Conservation (phyloP, 2,329 filamentous ascomycete genomes). For the Emericellopsis atlantica region DNA sequence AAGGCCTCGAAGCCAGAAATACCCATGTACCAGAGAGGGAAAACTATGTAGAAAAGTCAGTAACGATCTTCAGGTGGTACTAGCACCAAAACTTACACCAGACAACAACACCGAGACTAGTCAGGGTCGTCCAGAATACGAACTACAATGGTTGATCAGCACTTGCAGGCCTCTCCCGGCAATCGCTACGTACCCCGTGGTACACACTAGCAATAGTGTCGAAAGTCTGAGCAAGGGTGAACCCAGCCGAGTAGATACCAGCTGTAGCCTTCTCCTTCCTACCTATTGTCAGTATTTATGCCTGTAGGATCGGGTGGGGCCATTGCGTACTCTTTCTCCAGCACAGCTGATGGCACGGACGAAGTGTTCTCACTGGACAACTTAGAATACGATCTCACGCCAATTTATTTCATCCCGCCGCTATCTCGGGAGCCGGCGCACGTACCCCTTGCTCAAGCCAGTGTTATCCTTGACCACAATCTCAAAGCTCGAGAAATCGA, state of each 20-base stretch:
- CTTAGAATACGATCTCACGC: conserved; percentile 24
- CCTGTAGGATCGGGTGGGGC: conserved; percentile 8
- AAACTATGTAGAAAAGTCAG: conserved; percentile 46
- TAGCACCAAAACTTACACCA: conserved; percentile 62
- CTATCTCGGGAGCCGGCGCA: conserved; percentile 89
- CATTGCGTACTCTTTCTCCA: conserved; percentile 61
- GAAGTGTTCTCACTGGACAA: conserved; percentile 32
- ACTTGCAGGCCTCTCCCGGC: background rate
- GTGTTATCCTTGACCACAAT: conserved; percentile 80
- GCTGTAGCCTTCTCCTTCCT: conserved; percentile 67
- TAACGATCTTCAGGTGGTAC: background rate
- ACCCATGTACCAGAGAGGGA: conserved; percentile 97
- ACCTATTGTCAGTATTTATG: conserved; percentile 4
- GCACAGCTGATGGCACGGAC: conserved; percentile 31
- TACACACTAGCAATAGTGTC: conserved; percentile 84
- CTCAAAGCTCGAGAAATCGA: conserved; percentile 86
- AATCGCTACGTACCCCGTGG: conserved; percentile 55
- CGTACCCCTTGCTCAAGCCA: conserved; percentile 94
- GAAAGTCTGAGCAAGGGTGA: conserved; percentile 61
- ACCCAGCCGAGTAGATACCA: conserved; percentile 56
- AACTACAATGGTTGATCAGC: conserved; percentile 41
- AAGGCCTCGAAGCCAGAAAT: conserved; percentile 92
- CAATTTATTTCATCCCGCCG: conserved; percentile 10
- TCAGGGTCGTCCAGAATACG: conserved; percentile 91
- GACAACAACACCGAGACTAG: conserved; percentile 74